Evolutionary conservation across 176 grass and related monocot genomes (phyloP), one percentile per base, ranked within the genome.

Genomic region (Pharus latifolius): DNA sequence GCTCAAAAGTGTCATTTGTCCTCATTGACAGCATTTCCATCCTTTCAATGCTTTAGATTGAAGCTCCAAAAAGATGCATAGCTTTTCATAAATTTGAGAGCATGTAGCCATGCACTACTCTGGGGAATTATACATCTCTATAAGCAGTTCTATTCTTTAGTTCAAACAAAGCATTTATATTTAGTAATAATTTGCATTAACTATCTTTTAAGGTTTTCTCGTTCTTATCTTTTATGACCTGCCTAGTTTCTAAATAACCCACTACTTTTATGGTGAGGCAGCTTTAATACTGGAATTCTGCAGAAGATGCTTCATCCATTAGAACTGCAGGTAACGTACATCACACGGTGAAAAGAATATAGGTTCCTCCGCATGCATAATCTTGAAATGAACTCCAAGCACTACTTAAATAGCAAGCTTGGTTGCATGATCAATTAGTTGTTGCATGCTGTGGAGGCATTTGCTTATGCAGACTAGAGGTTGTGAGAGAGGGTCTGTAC

Each of bases 231-330:
- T 53, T 22, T 35, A 75, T 74, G 27, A 47, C 1, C 8, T 38
- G 4, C 35, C 19, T 72, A 38, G 50, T 13, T 68, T 70, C 26
- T 70, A 34, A n/a, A 17, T 71, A 71, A 83, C 49, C 23, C 65
- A 58, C 6, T 63, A 47, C 31, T 73, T 57, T 67, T 69, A 28
- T 85, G 17, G 31, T 75, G 22, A 80, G 47, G 23, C 70, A 85
- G 83, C 56, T 63, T 41, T 80, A 40, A 75, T 13, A 63, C 2
- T 1, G 22, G n/a, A 63, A n/a, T 53, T 11, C 7, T 56, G 18
- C 29, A 25, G 32, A 56, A 74, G 45, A 69, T 64, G 64, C 57
- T 61, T 75, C 65, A 25, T 14, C 71, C 49, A 51, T 64, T 31
- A 70, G 25, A 49, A 49, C 37, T 32, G 26, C 32, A 3, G 64